Percentiles rank a stretch among this genome's conserved stretches.
Evolutionary conservation across 2,329 filamentous ascomycete species (phyloP).

Genomic region (Calonectria montana): DNA sequence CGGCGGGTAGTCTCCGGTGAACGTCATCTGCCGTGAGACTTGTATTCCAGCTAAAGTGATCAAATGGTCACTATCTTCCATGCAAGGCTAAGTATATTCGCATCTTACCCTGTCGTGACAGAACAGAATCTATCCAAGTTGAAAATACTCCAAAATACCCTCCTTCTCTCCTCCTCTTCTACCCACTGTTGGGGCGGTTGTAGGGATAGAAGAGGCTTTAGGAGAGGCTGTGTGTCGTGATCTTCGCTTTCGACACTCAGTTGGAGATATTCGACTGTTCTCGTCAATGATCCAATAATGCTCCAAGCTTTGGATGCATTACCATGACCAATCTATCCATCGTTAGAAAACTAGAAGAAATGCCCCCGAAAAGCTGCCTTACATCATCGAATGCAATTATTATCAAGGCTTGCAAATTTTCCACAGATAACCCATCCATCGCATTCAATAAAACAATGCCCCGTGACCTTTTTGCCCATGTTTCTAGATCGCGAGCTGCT

Average conservation of each 20-base stretch:
- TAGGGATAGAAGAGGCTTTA: slow-evolving; percentile 9
- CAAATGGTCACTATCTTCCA: rapidly evolving
- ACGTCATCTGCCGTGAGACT: slow-evolving; percentile 16
- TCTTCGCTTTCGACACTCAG: slow-evolving; percentile 41
- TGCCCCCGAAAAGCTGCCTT: neutral
- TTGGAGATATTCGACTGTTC: slow-evolving; percentile 45
- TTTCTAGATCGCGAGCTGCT: slow-evolving; percentile 6
- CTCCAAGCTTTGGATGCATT: slow-evolving; percentile 42
- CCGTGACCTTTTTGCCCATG: slow-evolving; percentile 27
- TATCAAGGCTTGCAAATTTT: slow-evolving; percentile 37
- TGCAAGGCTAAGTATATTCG: neutral
- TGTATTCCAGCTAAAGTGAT: slow-evolving; percentile 15
- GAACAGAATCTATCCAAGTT: slow-evolving; percentile 21
- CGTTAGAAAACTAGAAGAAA: neutral
- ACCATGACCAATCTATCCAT: slow-evolving; percentile 12
- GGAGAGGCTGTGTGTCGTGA: slow-evolving; percentile 8
- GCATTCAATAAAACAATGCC: slow-evolving; percentile 33
- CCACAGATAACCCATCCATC: slow-evolving; percentile 37
- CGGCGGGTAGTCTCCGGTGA: slow-evolving; percentile 8
- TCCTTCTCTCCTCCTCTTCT: slow-evolving; percentile 13
- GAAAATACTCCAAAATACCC: slow-evolving; percentile 23
- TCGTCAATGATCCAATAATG: slow-evolving; percentile 42
- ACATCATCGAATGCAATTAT: slow-evolving; percentile 38
- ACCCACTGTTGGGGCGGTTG: slow-evolving; percentile 15
- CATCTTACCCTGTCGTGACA: slow-evolving; percentile 12